Percentiles rank a stretch among this genome's conserved stretches.
Evolutionary conservation across 73 alveolate genomes (phyloP).

Genomic region (Paramecium octaurelia): DNA sequence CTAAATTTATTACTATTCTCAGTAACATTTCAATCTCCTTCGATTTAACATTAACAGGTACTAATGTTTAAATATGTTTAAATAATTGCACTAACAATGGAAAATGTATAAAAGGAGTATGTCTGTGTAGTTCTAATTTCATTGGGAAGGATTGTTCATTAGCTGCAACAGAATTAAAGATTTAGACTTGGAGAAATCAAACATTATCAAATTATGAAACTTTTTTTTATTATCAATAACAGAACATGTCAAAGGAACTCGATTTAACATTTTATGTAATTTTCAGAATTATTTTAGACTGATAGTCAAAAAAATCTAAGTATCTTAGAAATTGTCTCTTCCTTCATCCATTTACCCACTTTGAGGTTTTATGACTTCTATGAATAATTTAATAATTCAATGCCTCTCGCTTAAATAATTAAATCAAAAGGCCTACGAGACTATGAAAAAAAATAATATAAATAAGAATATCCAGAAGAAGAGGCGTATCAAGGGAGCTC

Average conservation of each 20-base stretch:
- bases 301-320: not conserved
- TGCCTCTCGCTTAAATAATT: not conserved
- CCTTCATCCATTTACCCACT: not conserved
- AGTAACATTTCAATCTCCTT: not conserved
- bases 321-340: not conserved
- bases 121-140: not conserved
- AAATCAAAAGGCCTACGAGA: not conserved
- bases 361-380: not conserved
- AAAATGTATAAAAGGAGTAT: not conserved
- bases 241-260: not conserved
- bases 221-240: not conserved
- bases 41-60: not conserved
- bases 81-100: not conserved
- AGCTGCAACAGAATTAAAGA: not conserved
- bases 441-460: not conserved
- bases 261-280: not conserved
- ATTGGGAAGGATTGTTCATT: not conserved
- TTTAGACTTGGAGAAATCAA: not conserved
- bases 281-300: not conserved
- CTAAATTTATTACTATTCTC: not conserved
- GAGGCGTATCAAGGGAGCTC: not conserved
- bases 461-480: not conserved
- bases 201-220: not conserved
- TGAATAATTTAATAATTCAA: not conserved
- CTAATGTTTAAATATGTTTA: not conserved